Percentiles rank a stretch among this genome's conserved stretches.
phyloP scores from a whole-genome alignment of 805 yeast genomes.

The Saitoella complicata region DNA sequence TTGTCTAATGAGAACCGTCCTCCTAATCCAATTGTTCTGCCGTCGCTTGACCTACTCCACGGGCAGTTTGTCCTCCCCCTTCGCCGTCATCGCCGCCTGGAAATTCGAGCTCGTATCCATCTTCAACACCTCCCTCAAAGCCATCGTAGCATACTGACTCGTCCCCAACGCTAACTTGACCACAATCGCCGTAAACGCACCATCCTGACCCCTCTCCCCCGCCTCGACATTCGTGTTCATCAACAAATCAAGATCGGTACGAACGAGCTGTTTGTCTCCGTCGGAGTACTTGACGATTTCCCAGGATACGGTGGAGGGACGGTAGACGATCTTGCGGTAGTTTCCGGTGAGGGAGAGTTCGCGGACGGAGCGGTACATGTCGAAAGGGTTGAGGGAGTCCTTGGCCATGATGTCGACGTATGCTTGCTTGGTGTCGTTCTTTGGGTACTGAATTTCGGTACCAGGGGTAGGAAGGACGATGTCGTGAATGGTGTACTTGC shows the following conservation, averaged over 20 bases:
- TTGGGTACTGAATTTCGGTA: slow-evolving; percentile 75
- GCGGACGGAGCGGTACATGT: slow-evolving; percentile 68
- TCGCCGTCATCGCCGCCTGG: neutral
- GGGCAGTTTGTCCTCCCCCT: too few species aligned
- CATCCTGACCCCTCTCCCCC: slow-evolving; percentile 19
- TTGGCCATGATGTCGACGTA: slow-evolving; percentile 56
- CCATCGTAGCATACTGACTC: slow-evolving; percentile 95
- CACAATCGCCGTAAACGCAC: slow-evolving; percentile 49
- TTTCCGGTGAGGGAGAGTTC: slow-evolving; percentile 90
- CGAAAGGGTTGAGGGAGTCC: slow-evolving; percentile 70
- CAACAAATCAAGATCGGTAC: slow-evolving; percentile 58
- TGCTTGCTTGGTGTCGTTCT: slow-evolving; percentile 40
- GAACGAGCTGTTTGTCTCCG: slow-evolving; percentile 53
- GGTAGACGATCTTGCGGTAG: slow-evolving; percentile 57
- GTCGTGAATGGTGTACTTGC: slow-evolving; percentile 55
- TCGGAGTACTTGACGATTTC: slow-evolving; percentile 43
- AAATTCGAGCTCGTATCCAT: slow-evolving; percentile 37
- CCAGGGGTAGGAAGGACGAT: slow-evolving; percentile 96
- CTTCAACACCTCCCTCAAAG: slow-evolving; percentile 76
- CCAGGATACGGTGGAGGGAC: slow-evolving; percentile 49
- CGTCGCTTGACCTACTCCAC: too few species aligned
- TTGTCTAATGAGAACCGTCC: too few species aligned
- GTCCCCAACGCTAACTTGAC: slow-evolving; percentile 64
- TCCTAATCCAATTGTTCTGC: too few species aligned
- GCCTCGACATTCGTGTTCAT: slow-evolving; percentile 14